Evolutionary conservation across 139 green algal genomes (phyloP).

Genomic region (Auxenochlorella pyrenoidosa): DNA sequence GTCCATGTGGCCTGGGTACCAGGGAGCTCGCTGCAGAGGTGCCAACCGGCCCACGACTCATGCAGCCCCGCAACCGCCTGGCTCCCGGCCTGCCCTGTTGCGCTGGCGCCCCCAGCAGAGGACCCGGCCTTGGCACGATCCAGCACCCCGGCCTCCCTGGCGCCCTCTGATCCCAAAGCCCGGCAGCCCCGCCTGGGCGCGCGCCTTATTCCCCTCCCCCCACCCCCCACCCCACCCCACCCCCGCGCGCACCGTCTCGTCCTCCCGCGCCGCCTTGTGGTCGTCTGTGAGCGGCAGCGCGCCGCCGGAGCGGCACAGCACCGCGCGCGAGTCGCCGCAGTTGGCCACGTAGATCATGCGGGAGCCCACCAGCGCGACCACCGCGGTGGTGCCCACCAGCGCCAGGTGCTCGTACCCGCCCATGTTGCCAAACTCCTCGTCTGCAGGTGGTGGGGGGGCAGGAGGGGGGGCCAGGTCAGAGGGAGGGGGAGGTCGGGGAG

Average conservation of each 20-base stretch:
- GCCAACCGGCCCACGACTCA: too few relatives aligned
- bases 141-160: too few relatives aligned
- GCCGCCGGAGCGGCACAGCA: slow-evolving; percentile 69
- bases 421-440: slow-evolving; percentile 70
- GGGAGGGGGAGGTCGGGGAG: neutral
- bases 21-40: too few relatives aligned
- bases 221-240: neutral
- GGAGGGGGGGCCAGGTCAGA: neutral
- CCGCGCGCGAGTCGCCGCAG: slow-evolving; percentile 84
- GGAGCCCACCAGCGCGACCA: slow-evolving; percentile 78
- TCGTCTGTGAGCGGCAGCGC: slow-evolving; percentile 77
- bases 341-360: slow-evolving; percentile 83
- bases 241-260: slow-evolving; percentile 65
- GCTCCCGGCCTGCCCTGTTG: too few relatives aligned
- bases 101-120: too few relatives aligned
- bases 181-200: too few relatives aligned
- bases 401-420: slow-evolving; percentile 56
- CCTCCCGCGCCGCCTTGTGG: slow-evolving; percentile 77
- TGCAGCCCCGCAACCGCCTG: too few relatives aligned
- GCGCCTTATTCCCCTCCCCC: too few relatives aligned
- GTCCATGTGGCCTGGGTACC: too few relatives aligned
- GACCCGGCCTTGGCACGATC: too few relatives aligned
- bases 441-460: neutral
- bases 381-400: slow-evolving; percentile 85
- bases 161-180: too few relatives aligned